Base-by-base conservation (phyloP, 2,329 filamentous ascomycete species). In the Pezicula radicicola region DNA sequence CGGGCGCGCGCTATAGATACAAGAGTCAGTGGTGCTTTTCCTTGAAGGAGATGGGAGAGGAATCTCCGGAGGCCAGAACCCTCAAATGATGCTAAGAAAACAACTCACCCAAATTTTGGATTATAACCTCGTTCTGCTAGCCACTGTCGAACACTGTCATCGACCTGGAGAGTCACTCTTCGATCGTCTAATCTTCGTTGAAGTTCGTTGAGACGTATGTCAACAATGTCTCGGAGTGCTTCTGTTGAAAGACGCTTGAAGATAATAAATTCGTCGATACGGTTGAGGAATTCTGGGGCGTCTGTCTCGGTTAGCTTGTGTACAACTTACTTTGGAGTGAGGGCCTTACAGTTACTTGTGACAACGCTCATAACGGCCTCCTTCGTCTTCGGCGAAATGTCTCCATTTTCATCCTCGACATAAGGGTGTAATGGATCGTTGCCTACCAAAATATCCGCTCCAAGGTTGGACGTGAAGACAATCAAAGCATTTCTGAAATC, bases 401-500 rank as follows among this genome's bases (percentile, higher is more conserved):
- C 84, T 39, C 87, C 85, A 46, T 83, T 78, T 1, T 76, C 65
- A 3, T 78, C 80, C 56, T 87, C 80, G 51, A 79, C 80, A 71
- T 86, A 83, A 1, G 82, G 79, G 60, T 87, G 80, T 7, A 82
- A 66, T 2, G 80, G 78, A 63, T 93, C 80, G 44, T 84, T 83
- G 35, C 87, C 88, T 16, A 97, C 88, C 10, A 99, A 85, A 46
- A 96, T 93, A 51, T 96, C 84, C 13, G 94, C 92, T 37, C 94
- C 94, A 2, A 99, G 81, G 68, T 99, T 99, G 36, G 91, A 96
- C 0, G 94, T 97, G 51, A 99, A 80, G 2, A 97, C 93, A 60
- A 97, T 97, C 63, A 97, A 88, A 7, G 93, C 97, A 71, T 97
- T 97, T 55, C 89, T 82, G 77, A 97, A 97, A 68, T 97, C 94